Conservation (phyloP, 805 yeast genomes). For the Nakazawaea pomicola region DNA sequence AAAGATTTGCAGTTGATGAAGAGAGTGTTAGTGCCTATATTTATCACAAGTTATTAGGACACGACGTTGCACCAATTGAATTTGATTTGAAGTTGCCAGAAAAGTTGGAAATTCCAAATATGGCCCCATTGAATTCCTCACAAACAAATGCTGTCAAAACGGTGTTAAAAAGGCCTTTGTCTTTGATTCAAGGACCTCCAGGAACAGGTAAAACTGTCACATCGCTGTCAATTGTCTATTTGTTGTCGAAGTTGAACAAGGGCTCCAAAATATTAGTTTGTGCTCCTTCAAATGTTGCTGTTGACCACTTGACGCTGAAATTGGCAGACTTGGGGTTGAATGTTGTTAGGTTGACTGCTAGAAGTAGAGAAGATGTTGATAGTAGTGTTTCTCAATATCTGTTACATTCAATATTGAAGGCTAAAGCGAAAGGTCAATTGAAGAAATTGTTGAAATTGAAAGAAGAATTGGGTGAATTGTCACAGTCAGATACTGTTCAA, state of each 20-base stretch:
- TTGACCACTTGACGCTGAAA: slow-evolving; percentile 80
- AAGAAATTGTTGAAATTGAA: slow-evolving; percentile 53
- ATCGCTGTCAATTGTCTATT: slow-evolving; percentile 82
- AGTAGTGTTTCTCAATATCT: slow-evolving; percentile 48
- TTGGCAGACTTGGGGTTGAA: slow-evolving; percentile 65
- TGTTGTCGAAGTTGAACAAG: slow-evolving; percentile 55
- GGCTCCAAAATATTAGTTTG: slow-evolving; percentile 77
- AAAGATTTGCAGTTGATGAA: slow-evolving; percentile 61
- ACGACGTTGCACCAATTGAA: slow-evolving; percentile 59
- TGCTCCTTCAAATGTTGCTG: slow-evolving; percentile 96
- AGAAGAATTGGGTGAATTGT: slow-evolving; percentile 65
- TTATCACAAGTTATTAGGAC: slow-evolving; percentile 77
- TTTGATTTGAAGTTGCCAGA: slow-evolving; percentile 60
- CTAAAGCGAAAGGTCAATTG: slow-evolving; percentile 48
- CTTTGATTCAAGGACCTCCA: slow-evolving; percentile 93
- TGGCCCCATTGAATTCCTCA: slow-evolving; percentile 68
- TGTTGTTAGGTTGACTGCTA: slow-evolving; percentile 75
- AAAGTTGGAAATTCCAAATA: slow-evolving; percentile 54
- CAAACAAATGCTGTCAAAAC: slow-evolving; percentile 72
- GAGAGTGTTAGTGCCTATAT: slow-evolving; percentile 68
- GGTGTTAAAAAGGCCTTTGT: slow-evolving; percentile 66
- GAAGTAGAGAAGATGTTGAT: slow-evolving; percentile 76
- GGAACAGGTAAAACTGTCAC: slow-evolving; percentile 96
- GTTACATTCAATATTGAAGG: slow-evolving; percentile 47
- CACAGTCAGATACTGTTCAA: slow-evolving; percentile 44